These are phyloP conservation scores for Lipomyces starkeyi DNA, from an alignment of 805 yeast species.

Conservation along the genomic window DNA sequence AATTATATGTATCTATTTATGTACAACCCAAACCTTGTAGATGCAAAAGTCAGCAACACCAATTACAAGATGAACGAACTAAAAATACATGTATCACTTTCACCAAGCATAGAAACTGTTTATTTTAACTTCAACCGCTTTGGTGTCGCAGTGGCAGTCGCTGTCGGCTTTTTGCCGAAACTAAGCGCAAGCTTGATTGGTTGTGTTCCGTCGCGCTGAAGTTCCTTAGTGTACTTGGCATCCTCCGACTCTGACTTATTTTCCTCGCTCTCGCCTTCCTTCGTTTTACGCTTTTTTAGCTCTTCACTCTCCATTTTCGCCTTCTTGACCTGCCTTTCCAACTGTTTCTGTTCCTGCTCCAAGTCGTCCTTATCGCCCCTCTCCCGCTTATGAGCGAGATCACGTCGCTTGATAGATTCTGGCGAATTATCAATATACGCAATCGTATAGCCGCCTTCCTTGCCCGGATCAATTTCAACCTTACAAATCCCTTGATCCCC, in stretches of 20 bases:
- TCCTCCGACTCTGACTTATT: constrained; percentile 5
- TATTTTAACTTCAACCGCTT: constrained; percentile 24
- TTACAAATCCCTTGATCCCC: constrained; percentile 61
- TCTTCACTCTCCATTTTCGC: constrained; percentile 45
- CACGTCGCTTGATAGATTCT: constrained; percentile 53
- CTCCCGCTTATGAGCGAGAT: constrained; percentile 49
- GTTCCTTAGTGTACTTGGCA: constrained; percentile 12
- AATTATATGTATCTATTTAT: neutral
- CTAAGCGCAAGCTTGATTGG: constrained; percentile 31
- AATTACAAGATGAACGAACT: neutral
- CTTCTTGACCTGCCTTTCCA: constrained; percentile 61
- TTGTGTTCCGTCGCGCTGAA: constrained; percentile 25
- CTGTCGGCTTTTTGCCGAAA: constrained; percentile 18
- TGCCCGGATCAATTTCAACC: constrained; percentile 48
- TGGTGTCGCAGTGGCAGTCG: constrained; percentile 3
- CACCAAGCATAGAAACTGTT: neutral
- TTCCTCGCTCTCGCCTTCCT: constrained; percentile 1
- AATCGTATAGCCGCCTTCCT: constrained; percentile 51
- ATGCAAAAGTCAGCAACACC: neutral
- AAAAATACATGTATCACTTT: neutral
- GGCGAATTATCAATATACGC: constrained; percentile 63
- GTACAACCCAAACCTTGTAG: neutral
- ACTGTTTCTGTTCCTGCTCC: constrained; percentile 50
- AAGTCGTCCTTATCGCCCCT: constrained; percentile 54
- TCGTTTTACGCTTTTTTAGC: constrained; percentile 7